Evolutionary conservation across 345 rosid genomes (phyloP).

Genomic region (Pistacia vera): DNA sequence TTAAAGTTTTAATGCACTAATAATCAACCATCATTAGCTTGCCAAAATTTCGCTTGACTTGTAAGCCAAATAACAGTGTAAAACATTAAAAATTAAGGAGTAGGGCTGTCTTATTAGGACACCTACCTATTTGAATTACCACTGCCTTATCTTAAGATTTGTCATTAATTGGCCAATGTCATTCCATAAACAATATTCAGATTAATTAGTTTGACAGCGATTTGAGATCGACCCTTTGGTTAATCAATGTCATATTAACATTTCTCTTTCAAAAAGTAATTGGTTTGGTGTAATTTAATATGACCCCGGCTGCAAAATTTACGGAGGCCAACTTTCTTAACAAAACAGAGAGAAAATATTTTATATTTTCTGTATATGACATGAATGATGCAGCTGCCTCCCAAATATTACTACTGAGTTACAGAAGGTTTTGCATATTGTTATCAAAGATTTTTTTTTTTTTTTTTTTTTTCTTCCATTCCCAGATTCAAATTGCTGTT

Average conservation of each 20-base stretch:
- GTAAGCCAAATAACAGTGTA: background rate
- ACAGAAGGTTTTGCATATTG: background rate
- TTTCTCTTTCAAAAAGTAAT: background rate
- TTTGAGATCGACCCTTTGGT: background rate
- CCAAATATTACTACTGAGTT: background rate
- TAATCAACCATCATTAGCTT: background rate
- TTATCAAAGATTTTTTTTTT: too few species aligned
- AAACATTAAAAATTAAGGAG: background rate
- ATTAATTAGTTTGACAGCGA: background rate
- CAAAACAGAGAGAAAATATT: too few species aligned
- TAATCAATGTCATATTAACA: background rate
- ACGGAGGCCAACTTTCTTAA: too few species aligned
- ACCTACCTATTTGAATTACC: slow-evolving; percentile 1
- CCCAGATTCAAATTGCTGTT: background rate
- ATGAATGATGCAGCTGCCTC: background rate
- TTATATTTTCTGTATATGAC: background rate
- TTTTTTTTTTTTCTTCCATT: too few species aligned
- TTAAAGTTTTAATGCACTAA: background rate
- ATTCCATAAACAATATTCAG: background rate
- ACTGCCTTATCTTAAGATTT: background rate
- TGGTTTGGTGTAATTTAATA: too few species aligned
- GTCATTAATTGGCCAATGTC: background rate
- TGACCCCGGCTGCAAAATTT: too few species aligned
- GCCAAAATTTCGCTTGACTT: slow-evolving; percentile 10
- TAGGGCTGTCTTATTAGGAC: background rate